Base-by-base conservation (phyloP, 345 rosid species). In the Camelina laxa region DNA sequence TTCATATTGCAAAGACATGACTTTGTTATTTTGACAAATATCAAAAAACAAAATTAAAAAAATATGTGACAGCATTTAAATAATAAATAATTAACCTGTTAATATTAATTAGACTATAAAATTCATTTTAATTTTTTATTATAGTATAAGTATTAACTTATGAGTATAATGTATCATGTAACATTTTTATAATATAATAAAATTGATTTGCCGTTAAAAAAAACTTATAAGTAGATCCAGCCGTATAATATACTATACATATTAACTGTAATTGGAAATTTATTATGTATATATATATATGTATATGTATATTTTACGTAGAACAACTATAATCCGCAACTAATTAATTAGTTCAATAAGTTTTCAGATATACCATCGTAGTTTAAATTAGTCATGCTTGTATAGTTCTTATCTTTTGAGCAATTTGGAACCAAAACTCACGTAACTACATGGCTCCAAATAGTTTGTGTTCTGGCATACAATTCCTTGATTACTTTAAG, bases 1-100 rank as follows among this genome's bases (percentile, higher is more conserved):
- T 69, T 61, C 64, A 69, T 75, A 48, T 69, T 62, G 39, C 13
- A 42, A 51, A 68, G 20, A 35, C 59, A 69, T 35, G 59, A 45
- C 45, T 70, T 61, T 45, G 31, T 16, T 33, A 62, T 69, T 54
- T 69, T 17, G 15, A 48, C 22, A 60, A 60, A 68, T 30, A 61
- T 16, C 12, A n/a, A 13, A 67, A 69, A 15, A n/a, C n/a, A 67
- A 53, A 31, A 6, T 24, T 2, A 31, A 31, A 31, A 31, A 31
- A 31, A 7, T 31, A 31, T 76, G 79, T 61, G 65, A 76, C 56
- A 54, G 35, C 69, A 60, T 39, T 9, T 19, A 4, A 12, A 9
- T 13, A 11, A 8, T 35, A 36, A 2, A 22, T 12, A 27, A 42
- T 31, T 6, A 36, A 20, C 33, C 14, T 57, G n/a, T 0, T 41